A percentile compares a stretch with the other conserved stretches of the same genome.
phyloP scores from a whole-genome alignment of 768 basidiomycete genomes.

The Saitozyma podzolica region DNA sequence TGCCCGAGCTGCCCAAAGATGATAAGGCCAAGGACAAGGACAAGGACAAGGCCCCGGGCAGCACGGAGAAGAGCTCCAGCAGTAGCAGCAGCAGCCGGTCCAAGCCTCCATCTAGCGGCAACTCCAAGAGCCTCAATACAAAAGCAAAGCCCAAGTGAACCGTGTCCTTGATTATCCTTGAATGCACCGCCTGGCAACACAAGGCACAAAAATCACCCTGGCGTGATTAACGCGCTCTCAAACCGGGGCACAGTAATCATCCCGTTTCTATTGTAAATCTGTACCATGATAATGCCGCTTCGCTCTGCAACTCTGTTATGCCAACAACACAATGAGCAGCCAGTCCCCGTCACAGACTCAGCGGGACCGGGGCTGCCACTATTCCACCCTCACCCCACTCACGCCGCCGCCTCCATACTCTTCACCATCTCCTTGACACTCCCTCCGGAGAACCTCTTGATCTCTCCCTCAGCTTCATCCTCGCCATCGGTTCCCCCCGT shows the following conservation, averaged over 20 bases:
- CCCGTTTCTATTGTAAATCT: too few species aligned
- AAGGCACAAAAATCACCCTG: too few species aligned
- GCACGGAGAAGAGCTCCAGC: conserved; percentile 3
- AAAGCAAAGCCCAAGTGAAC: too few species aligned
- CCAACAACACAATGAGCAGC: not conserved
- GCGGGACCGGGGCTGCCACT: too few species aligned
- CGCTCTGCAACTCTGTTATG: conserved; percentile 1
- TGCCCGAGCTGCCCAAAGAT: conserved; percentile 16
- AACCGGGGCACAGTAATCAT: too few species aligned
- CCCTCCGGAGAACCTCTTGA: conserved; percentile 28
- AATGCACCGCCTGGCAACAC: too few species aligned
- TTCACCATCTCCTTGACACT: conserved; percentile 12
- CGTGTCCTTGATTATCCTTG: too few species aligned
- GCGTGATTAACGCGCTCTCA: too few species aligned
- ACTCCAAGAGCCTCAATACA: too few species aligned
- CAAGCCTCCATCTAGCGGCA: not conserved
- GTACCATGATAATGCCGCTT: too few species aligned
- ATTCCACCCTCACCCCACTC: too few species aligned
- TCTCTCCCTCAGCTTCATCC: conserved; percentile 10
- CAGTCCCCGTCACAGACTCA: too few species aligned
- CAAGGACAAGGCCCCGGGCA: conserved; percentile 10
- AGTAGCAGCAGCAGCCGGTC: not conserved
- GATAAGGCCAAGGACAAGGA: conserved; percentile 11
- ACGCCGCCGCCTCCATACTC: conserved; percentile 14
- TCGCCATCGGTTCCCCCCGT: conserved; percentile 1